Evolutionary conservation across 148 eudicot species (phyloP), one percentile per base, ranked within the genome.

Genomic region (Tetragonia tetragonoides): DNA sequence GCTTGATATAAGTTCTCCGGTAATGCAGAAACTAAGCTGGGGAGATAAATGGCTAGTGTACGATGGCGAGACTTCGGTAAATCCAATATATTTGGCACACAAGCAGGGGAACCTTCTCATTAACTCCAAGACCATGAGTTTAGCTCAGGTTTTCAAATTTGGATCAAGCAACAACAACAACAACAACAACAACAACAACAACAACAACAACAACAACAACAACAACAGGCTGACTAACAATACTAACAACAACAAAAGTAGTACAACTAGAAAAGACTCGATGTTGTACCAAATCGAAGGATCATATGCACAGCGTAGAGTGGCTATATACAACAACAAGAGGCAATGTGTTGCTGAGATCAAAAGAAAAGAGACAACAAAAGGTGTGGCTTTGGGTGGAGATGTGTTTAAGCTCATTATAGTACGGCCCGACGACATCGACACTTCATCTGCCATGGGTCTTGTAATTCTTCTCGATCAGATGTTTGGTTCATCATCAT

Each of bases 281-380:
- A 46, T 34, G 20, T 12, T 72, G 1, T 92, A 87, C 79, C 88
- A 87, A 69, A 87, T 92, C 7, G 92, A 87, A 82, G 94, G 97
- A 7, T 90, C 94, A 37, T 92, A 90, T 72, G 20, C 87, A 3
- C 85, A 79, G 59, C 80, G 94, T 16, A 74, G 81, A 76, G 89
- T 91, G 53, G 73, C 51, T 1, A 73, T 92, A 71, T 87, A 87
- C 79, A 90, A 90, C 72, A 86, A 80, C 42, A 77, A 81, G 79
- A 74, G 86, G 80, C 78, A 77, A 75, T 75, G 78, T n/a, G 92
- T 90, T 78, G 94, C 92, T 7, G 94, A 92, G 87, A 87, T 92
- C 67, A 85, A 59, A 81, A 75, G 63, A 18, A 90, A 92, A 78
- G 92, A 92, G 79, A 54, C 89, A 8, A 74, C 74, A 37, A 78